These are phyloP conservation scores for Tanozyma kutaoensis DNA, from an alignment of 805 yeast species.

Conservation along the genomic window DNA sequence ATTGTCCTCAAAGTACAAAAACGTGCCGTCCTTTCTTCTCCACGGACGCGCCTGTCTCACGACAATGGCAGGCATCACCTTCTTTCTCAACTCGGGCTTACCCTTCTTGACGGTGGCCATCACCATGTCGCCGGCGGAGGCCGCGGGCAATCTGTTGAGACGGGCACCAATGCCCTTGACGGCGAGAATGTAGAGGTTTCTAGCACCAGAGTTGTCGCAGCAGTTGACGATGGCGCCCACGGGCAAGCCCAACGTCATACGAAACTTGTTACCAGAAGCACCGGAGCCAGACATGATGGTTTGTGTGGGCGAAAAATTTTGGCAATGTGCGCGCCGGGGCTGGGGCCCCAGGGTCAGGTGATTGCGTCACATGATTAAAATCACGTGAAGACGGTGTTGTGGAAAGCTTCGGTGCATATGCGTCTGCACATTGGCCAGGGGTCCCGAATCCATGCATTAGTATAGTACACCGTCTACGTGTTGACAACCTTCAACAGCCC, in stretches of 20 bases:
- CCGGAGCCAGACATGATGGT: constrained; percentile 90
- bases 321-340: too few species aligned
- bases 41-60: constrained; percentile 99
- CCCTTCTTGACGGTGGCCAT: constrained; percentile 99
- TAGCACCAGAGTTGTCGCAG: constrained; percentile 99
- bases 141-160: constrained; percentile 99
- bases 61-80: constrained; percentile 99
- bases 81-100: constrained; percentile 99
- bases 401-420: too few species aligned
- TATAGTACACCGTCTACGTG: constrained; percentile 2
- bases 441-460: too few species aligned
- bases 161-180: constrained; percentile 99
- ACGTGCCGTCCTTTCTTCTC: constrained; percentile 99
- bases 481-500: constrained; percentile 42
- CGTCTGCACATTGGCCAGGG: too few species aligned
- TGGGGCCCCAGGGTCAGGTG: too few species aligned
- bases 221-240: constrained; percentile 99
- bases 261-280: constrained; percentile 99
- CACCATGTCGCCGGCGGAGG: constrained; percentile 99
- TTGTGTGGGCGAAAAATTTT: too few species aligned
- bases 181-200: constrained; percentile 97
- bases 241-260: constrained; percentile 99
- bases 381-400: too few species aligned
- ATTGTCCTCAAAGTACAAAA: constrained; percentile 98
- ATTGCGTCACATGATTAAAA: too few species aligned